Evolutionary conservation across 371 early-diverging fungal genomes (phyloP).

Genomic region (Zopfochytrium polystomum): DNA sequence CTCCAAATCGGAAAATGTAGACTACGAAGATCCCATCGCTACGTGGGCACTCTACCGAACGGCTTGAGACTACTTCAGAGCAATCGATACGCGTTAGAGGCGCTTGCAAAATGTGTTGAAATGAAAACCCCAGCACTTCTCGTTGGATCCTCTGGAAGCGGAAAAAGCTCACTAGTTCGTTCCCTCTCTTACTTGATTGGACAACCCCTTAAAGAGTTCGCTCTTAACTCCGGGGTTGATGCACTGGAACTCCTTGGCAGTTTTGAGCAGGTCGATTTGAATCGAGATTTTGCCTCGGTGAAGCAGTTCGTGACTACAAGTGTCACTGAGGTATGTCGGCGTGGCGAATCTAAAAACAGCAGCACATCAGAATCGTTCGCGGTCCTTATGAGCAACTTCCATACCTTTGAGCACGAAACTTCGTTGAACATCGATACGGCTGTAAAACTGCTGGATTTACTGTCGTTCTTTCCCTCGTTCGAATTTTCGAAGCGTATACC

Average conservation of each 20-base stretch:
- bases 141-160: conserved; percentile 80
- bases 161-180: conserved; percentile 86
- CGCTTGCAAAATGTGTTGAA: conserved; percentile 84
- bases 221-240: conserved; percentile 93
- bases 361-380: background rate
- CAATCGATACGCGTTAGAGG: conserved; percentile 66
- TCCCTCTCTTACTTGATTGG: conserved; percentile 78
- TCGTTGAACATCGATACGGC: conserved; percentile 1
- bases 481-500: background rate
- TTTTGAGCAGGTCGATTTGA: conserved; percentile 91
- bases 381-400: background rate
- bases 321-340: background rate
- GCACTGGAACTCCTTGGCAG: conserved; percentile 95
- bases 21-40: no score
- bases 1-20: no score
- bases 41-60: no score
- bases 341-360: background rate
- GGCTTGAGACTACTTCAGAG: conserved; percentile 34
- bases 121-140: conserved; percentile 90
- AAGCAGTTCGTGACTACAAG: background rate
- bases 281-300: conserved; percentile 45
- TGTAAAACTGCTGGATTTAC: background rate
- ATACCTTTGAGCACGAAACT: background rate
- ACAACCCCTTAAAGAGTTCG: conserved; percentile 79
- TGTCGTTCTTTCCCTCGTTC: background rate